Base-by-base conservation (phyloP, 176 grass and related monocot genomes). In the Musa itinerans region DNA sequence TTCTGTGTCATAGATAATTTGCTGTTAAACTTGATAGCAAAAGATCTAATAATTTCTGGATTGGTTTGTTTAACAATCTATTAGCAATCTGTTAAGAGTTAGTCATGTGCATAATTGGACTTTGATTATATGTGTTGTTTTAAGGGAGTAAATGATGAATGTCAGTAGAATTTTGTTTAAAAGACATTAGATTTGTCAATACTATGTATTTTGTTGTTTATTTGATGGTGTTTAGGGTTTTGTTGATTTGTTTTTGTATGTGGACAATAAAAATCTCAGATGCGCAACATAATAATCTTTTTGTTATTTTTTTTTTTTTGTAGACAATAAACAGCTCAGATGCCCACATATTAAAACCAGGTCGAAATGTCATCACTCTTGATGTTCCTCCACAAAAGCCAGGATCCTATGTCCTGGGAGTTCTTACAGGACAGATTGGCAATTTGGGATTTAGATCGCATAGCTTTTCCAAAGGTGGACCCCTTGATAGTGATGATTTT, bases 361-460 rank as follows among this genome's bases (percentile, higher is more conserved):
- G 89, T 83, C 88, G 87, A 83, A 99, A 99, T 71, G 50, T 86
- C 24, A 95, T 92, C 26, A 80, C 84, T 66, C 86, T 95, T 57
- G 79, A 95, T 65, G 81, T 99, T 72, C 91, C 96, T 54, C 96
- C 86, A 84, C 91, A 99, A 87, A 95, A 95, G 74, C 91, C 91
- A 67, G 96, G 96, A 34, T 95, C 96, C 84, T 99, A 99, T 53
- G 85, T 99, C 63, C 85, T 99, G 83, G 96, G 96, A 54, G 86
- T 85, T 85, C 86, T 99, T 69, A 99, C 96, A 63, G 96, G 96
- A 74, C 96, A 99, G 72, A 95, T 99, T 72, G 91, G 96, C 76
- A 90, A 99, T 49, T 88, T 95, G 52, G 88, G 85, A 87, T 95
- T 99, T 76, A 92, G 96, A 78, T 99, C 91, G 2, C 96, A 99